Base-by-base conservation (phyloP, 345 rosid species). In the Camelina neglecta region DNA sequence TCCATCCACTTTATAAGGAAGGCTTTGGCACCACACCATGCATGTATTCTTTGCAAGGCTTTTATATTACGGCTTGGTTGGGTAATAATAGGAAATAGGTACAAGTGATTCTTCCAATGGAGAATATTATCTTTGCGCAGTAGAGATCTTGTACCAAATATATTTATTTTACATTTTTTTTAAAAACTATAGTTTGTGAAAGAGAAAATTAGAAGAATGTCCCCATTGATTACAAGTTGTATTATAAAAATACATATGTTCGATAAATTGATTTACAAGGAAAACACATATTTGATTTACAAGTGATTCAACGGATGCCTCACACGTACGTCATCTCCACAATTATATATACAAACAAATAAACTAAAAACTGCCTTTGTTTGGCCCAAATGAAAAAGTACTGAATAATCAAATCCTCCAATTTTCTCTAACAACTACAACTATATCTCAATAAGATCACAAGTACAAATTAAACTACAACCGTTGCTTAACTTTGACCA, bases 401-500 rank as follows among this genome's bases (percentile, higher is more conserved):
- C 31, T 29, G 7, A 13, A 13, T 29, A 29, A 33, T 29, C 10
- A 56, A 54, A 56, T 56, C 60, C 11, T 13, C 11, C 48, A 60
- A 38, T 60, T 11, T 60, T 38, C 31, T 18, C n/a, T 57, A 33
- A 15, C 11, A 36, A 12, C 29, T 2, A 29, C 54, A 41, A 69
- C 9, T 26, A 57, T 13, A 41, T 2, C 33, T 70, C 20, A 31
- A 33, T 33, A 48, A 21, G 24, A 48, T 45, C 48, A 59, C 3
- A 45, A 20, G 7, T 41, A 49, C 23, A 44, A 24, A 3, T 60
- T 38, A 49, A 24, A 72, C 41, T 61, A 7, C 41, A 60, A 33
- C 66, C 20, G 20, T 23, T 24, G 68, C 59, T 72, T 60, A 71
- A 21, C 33, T 71, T 58, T 47, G 16, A 59, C 75, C 66, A 71